Evolutionary conservation across 192 early-diverging fungal genomes (phyloP).

Genomic region (Backusella tuberculispora): DNA sequence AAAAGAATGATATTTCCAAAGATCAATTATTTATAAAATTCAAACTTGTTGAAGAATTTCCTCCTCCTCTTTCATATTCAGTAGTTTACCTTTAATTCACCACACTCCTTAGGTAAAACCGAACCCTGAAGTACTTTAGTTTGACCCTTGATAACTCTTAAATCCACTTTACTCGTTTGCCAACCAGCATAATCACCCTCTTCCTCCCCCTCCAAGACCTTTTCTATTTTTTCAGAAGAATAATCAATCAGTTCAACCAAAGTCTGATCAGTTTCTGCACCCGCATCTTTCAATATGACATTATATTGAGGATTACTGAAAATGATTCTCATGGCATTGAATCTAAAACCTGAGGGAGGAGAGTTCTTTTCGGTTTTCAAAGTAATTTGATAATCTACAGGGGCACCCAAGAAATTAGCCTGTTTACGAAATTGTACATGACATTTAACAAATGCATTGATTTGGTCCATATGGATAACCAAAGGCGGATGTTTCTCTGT

Average conservation of each 20-base stretch:
- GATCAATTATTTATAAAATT: background rate
- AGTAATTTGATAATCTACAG: constrained; percentile 64
- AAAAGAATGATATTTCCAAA: background rate
- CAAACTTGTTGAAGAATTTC: no score
- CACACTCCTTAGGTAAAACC: constrained; percentile 55
- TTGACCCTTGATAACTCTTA: constrained; percentile 53
- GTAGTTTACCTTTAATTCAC: constrained; percentile 60
- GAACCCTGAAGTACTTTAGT: constrained; percentile 63
- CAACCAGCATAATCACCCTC: constrained; percentile 32
- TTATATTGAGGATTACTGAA: constrained; percentile 67
- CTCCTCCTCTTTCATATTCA: background rate
- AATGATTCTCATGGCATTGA: constrained; percentile 53
- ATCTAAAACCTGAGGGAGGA: constrained; percentile 51
- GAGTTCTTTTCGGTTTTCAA: constrained; percentile 45
- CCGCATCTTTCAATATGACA: constrained; percentile 45
- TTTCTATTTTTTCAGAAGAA: constrained; percentile 22
- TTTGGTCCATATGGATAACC: constrained; percentile 61
- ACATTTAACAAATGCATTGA: constrained; percentile 62
- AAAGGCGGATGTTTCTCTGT: constrained; percentile 32
- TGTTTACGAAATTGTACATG: constrained; percentile 51
- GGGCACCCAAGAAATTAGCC: constrained; percentile 58
- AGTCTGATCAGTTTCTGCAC: background rate
- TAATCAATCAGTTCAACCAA: constrained; percentile 34
- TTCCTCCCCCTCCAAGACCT: background rate
- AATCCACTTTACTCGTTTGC: constrained; percentile 45